Base-by-base conservation (phyloP, 345 rosid species). In the Lumnitzera racemosa region DNA sequence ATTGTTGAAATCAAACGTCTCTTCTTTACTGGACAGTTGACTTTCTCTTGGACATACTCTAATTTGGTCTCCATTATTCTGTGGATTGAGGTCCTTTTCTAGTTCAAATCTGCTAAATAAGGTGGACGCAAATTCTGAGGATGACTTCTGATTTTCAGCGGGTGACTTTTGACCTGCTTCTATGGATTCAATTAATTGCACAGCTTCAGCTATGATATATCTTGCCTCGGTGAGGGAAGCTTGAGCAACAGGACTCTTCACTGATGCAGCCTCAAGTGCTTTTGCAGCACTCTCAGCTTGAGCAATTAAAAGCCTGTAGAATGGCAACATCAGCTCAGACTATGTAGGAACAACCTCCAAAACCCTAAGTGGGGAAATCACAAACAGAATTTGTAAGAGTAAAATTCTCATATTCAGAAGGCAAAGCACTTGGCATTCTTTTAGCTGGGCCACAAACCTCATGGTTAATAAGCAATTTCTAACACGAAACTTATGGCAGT, bases 231-330 rank as follows among this genome's bases (percentile, higher is more conserved):
- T 12, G 51, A 94, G 87, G 57, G 96, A 90, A 47, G 87, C 85
- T 61, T 55, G 87, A 67, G 95, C 97, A 16, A 81, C 63, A 31
- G 95, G 83, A 64, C 87, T 90, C 69, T 68, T 83, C 67, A 53
- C 17, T 27, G 99, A 91, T 70, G 91, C 87, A 64, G 75, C 63
- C 81, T 88, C 96, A 11, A 94, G 96, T 16, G 85, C 86, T 54
- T 75, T 70, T 10, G 90, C 96, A 59, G 99, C 99, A 67, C 77
- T 86, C 84, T 90, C 87, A 55, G 99, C 96, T 84, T 79, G 90
- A 23, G 81, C 84, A 58, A 94, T 86, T 71, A 86, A 65, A 47
- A 78, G 73, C 80, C 99, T 92, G 83, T 67, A 67, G 43, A 25
- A 59, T 27, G 16, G 55, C 57, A 43, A 16, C 27, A 55, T 24